Base-by-base conservation (phyloP, 495 filamentous ascomycete species). In the Hypoxylon subgilvum region DNA sequence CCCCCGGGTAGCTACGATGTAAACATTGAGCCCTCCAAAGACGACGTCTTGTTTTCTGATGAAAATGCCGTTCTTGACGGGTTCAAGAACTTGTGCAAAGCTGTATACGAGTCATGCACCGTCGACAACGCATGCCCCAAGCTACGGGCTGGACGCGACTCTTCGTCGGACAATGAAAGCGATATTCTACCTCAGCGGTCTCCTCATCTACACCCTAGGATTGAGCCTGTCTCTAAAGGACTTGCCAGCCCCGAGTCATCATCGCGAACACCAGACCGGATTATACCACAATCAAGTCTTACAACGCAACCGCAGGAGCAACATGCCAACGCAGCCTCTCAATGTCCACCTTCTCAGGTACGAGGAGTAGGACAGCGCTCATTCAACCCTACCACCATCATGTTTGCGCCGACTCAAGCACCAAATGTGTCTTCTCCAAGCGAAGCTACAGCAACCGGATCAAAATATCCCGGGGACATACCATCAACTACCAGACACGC, bases 21-120 rank as follows among this genome's bases (percentile, higher is more conserved):
- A 2, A 97, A 96, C 63, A 79, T 97, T 45, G 92, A 97, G 65
- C 92, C 92, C 0, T 82, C 87, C 0, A 98, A 98, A 68, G 88
- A 97, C 57, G 87, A 96, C 69, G 82, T 97, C 1, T 47, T 96
- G 0, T 96, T 98, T 65, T 75, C 79, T 21, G 75, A 94, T 35
- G 76, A 84, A 22, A 67, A 82, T 0, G 2, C 58, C 2, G 48
- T 96, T 6, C 38, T 74, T 2, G 62, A 69, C 2, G 54, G 80
- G 3, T 77, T 86, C 2, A 82, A 87, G 39, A 62, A 63, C 0
- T 66, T 90, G 2, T 84, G 93, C 8, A 62, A 60, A 6, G 66
- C 71, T 13, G 61, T 79, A 7, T 93, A 89, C 38, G 58, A 38
- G 22, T 31, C 32, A 50, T 4, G 25, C 22, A 18, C 57, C 34